A percentile compares a stretch with the other conserved stretches of the same genome.
Evolutionary conservation across 2,329 filamentous ascomycete species (phyloP).

Genomic region (Teratosphaeriaceae sp.): DNA sequence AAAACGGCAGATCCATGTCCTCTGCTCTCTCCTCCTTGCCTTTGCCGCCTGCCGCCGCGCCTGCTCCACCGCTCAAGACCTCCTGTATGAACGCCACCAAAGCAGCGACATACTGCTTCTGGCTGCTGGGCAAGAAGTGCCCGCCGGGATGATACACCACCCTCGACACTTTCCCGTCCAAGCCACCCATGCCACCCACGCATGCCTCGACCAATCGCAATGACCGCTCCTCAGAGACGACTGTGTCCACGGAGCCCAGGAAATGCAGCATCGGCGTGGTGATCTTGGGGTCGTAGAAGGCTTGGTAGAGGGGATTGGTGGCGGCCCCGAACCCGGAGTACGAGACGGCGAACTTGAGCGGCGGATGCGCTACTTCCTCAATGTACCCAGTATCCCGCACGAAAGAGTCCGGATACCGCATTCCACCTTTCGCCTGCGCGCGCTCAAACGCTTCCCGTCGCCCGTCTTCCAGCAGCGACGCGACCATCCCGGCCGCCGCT

Average conservation of each 20-base stretch:
- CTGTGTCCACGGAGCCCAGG: conserved; percentile 75
- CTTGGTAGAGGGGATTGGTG: conserved; percentile 54
- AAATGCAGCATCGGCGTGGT: conserved; percentile 74
- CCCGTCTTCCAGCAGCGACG: conserved; percentile 59
- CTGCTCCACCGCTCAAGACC: conserved; percentile 36
- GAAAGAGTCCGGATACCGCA: conserved; percentile 48
- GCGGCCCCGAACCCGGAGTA: conserved; percentile 71
- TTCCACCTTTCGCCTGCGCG: conserved; percentile 33
- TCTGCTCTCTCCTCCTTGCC: conserved; percentile 51
- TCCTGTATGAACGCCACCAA: conserved; percentile 65
- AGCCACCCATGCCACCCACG: conserved; percentile 39
- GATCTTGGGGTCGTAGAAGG: conserved; percentile 69
- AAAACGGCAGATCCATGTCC: conserved; percentile 65
- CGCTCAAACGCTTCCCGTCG: conserved; percentile 44
- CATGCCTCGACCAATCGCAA: conserved; percentile 61
- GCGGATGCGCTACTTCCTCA: conserved; percentile 41
- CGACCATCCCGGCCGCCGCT: conserved; percentile 64
- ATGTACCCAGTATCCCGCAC: conserved; percentile 28
- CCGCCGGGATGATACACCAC: conserved; percentile 76
- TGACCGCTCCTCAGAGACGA: conserved; percentile 74
- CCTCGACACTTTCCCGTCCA: conserved; percentile 30
- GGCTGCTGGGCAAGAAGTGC: conserved; percentile 74
- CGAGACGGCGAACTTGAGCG: conserved; percentile 62
- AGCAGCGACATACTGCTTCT: conserved; percentile 72
- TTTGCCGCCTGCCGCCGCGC: conserved; percentile 20